Evolutionary conservation across 345 rosid genomes (phyloP), one percentile per base, ranked within the genome.

Genomic region (Microthlaspi erraticum): DNA sequence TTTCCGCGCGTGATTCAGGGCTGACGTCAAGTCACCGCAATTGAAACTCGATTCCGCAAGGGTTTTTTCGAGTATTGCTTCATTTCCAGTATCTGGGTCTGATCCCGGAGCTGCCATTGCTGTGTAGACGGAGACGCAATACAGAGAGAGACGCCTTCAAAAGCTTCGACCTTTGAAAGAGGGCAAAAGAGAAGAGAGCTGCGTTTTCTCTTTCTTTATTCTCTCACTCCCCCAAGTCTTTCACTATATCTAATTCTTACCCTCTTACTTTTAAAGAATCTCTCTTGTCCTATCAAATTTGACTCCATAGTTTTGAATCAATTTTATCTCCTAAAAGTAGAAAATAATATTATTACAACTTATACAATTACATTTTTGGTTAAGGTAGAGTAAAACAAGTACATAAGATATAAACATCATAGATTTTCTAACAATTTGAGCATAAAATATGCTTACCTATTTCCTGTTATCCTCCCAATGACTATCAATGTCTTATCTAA

Each of bases 1-100:
- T 78, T 81, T 82, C 74, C 77, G 85, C 60, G 85, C 91, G 70
- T 85, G 77, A 39, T 73, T 84, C 1, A 90, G 32, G 39, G 98
- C 94, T 26, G 96, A 83, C 7, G 73, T 80, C 34, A 83, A 65
- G 70, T 87, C 78, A 8, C 88, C 85, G 37, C 41, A 59, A 37
- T 50, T 72, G 82, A 81, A 88, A 14, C 82, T 82, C 19, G 78
- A 49, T 77, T 88, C 92, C 23, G 96, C 86, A 10, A 82, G 60
- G 23, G 79, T 11, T 81, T 82, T 87, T 6, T 79, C 83, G n/a
- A 84, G 82, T 9, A 41, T 46, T 7, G 92, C 88, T 78, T 87
- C 93, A 70, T 71, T 67, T 65, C 56, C 75, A 6, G 61, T 17
- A 18, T 81, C 80, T 38, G 66, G 31, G n/a, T 81, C 72, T 17